Conservation (phyloP, 257 asterid genomes). For the Solanum pinnatisectum region DNA sequence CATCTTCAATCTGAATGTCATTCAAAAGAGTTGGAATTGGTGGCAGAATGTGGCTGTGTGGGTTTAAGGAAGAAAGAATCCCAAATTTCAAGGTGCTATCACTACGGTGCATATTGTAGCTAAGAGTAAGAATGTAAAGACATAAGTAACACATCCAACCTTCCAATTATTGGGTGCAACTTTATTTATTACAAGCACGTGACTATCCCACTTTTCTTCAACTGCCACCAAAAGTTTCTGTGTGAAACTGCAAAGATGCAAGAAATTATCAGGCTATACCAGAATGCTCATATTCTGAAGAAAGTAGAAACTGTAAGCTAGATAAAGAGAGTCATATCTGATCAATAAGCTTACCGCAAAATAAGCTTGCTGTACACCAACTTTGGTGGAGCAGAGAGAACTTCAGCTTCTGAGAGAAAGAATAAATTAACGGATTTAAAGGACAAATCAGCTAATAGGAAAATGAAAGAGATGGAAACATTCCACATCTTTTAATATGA, state of each 20-base stretch:
- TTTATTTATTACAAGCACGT: constrained; percentile 63
- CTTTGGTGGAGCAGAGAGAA: constrained; percentile 94
- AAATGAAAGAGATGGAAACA: background rate
- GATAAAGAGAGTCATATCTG: background rate
- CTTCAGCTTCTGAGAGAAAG: constrained; percentile 61
- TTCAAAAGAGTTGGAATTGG: background rate
- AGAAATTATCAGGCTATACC: constrained; percentile 1
- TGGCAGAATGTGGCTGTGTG: background rate
- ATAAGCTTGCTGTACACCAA: constrained; percentile 91
- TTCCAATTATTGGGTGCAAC: constrained; percentile 76
- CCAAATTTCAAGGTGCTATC: background rate
- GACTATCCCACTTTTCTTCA: constrained; percentile 71
- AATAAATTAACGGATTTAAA: background rate
- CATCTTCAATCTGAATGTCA: background rate
- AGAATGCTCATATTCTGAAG: background rate
- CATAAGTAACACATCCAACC: constrained; percentile 30
- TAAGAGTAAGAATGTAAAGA: background rate
- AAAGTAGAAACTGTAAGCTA: constrained; percentile 1
- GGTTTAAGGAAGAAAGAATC: background rate
- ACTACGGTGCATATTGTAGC: background rate
- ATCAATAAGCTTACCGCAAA: constrained; percentile 45
- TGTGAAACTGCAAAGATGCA: constrained; percentile 57
- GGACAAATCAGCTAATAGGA: background rate
- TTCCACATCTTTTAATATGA: background rate
- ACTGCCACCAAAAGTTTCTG: constrained; percentile 83